phyloP scores from a whole-genome alignment of 257 asterid genomes.

The Echites panduratus region DNA sequence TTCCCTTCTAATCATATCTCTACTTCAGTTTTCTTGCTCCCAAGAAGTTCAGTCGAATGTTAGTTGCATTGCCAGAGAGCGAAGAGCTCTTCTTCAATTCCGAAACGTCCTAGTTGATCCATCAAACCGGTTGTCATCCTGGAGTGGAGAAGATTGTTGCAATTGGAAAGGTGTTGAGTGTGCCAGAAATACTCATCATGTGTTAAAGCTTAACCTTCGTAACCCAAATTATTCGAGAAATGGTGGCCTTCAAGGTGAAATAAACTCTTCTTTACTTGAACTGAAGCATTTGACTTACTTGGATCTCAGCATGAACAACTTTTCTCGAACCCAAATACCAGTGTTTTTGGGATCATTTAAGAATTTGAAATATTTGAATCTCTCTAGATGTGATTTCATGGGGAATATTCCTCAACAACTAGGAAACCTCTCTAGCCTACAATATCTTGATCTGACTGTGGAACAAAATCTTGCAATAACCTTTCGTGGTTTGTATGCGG shows the following conservation, averaged over 20 bases:
- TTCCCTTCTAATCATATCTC: background rate
- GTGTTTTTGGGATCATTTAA: conserved; percentile 12
- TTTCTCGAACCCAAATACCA: background rate
- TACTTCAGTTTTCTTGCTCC: background rate
- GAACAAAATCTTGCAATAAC: too few relatives aligned
- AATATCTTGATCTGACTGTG: conserved; percentile 15
- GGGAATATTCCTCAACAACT: conserved; percentile 12
- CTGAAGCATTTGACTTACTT: conserved; percentile 19
- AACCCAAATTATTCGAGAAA: background rate
- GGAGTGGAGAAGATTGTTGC: conserved; percentile 19
- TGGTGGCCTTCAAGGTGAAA: conserved; percentile 15
- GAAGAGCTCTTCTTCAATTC: background rate
- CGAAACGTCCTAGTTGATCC: conserved; percentile 9
- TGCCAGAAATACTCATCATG: conserved; percentile 6
- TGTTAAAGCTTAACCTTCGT: conserved; percentile 15
- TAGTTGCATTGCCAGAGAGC: background rate
- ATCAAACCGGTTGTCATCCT: conserved; percentile 17
- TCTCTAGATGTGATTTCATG: conserved; percentile 14
- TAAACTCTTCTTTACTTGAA: conserved; percentile 11
- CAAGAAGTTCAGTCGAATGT: background rate
- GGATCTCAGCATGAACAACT: conserved; percentile 26
- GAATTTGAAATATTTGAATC: conserved; percentile 18
- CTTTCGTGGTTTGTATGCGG: too few relatives aligned
- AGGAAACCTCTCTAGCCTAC: conserved; percentile 23
- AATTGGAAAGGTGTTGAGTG: conserved; percentile 19